A percentile compares a stretch with the other conserved stretches of the same genome.
Conservation (phyloP, 2,329 filamentous ascomycete species). For the Neonectria magnoliae region DNA sequence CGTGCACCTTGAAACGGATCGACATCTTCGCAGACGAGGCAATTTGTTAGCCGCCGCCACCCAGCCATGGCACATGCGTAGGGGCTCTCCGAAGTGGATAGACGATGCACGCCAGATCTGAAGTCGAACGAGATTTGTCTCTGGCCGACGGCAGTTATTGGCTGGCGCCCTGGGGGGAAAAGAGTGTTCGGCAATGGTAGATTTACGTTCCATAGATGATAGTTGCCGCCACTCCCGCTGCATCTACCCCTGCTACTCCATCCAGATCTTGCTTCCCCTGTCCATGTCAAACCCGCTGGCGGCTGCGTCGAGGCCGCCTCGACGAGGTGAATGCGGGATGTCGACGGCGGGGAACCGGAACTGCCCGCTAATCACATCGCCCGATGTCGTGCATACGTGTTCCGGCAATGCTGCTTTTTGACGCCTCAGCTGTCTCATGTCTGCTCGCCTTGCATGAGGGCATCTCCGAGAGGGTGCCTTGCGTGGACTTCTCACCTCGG, state of each 20-base stretch:
- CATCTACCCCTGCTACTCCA: background rate
- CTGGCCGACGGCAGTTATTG: background rate
- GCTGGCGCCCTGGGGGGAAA: background rate
- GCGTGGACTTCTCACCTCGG: background rate
- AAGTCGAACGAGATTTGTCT: conserved; percentile 5
- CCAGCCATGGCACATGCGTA: background rate
- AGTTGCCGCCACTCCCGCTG: conserved; percentile 20
- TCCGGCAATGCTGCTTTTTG: conserved; percentile 8
- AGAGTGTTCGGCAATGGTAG: conserved; percentile 9
- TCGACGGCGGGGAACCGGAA: conserved; percentile 22
- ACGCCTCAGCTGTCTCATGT: background rate
- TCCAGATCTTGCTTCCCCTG: conserved; percentile 1
- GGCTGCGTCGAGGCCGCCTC: conserved; percentile 8
- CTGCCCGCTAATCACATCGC: conserved; percentile 17
- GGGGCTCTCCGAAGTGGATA: conserved; percentile 5
- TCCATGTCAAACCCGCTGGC: background rate
- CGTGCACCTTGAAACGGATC: background rate
- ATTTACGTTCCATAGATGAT: background rate
- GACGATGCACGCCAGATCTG: conserved; percentile 17
- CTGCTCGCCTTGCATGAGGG: background rate
- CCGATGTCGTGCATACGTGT: conserved; percentile 15
- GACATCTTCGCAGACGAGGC: background rate
- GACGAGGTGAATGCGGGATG: conserved; percentile 14
- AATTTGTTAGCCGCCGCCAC: background rate
- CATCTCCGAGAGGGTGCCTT: background rate